These are phyloP conservation scores for Rhododendron vialii DNA, from an alignment of 148 eudicot genomes.

Conservation along the genomic window DNA sequence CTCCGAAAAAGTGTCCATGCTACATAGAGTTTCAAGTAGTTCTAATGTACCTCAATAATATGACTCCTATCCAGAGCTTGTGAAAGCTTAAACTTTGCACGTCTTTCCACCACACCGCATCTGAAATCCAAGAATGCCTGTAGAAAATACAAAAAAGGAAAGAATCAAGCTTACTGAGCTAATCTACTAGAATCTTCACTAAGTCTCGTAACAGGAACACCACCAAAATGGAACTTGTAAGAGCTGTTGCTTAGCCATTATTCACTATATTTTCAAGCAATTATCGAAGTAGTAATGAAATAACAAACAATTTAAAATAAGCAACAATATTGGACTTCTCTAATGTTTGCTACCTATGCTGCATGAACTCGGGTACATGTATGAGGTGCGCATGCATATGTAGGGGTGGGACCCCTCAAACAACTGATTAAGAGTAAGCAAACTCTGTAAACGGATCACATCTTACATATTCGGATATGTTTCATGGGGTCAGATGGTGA, in stretches of 20 bases:
- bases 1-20: neutral
- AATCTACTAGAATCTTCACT: neutral
- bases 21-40: neutral
- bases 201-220: neutral
- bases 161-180: neutral
- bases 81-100: constrained; percentile 69
- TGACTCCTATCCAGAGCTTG: constrained; percentile 85
- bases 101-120: constrained; percentile 80
- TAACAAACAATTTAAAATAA: neutral
- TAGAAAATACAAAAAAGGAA: constrained; percentile 6
- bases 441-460: neutral
- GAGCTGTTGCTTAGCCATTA: neutral
- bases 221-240: neutral
- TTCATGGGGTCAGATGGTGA: neutral
- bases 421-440: neutral
- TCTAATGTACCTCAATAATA: constrained; percentile 69
- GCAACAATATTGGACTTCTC: constrained; percentile 1
- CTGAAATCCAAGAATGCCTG: constrained; percentile 96
- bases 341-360: neutral
- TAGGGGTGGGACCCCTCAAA: neutral
- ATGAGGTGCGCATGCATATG: neutral
- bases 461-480: neutral
- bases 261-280: neutral
- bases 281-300: neutral
- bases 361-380: neutral